Evolutionary conservation across 495 filamentous ascomycete genomes (phyloP).

Genomic region (Penicillium desertorum): DNA sequence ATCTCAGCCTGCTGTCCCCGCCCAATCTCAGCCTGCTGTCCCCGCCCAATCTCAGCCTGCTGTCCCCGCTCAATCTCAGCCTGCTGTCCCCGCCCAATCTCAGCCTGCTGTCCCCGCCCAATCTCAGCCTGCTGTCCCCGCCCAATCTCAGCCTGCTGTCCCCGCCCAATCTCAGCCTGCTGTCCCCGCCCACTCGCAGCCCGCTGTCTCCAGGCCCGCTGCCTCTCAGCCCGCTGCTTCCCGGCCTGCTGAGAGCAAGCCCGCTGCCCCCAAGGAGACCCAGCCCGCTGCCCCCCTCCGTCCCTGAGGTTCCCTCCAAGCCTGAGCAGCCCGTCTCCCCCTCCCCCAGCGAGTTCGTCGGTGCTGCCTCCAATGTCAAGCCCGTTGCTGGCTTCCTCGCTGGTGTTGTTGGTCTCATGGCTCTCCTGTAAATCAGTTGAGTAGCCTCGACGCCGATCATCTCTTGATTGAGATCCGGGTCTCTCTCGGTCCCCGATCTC

Average conservation of each 20-base stretch:
- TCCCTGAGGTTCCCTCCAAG: conserved; percentile 12
- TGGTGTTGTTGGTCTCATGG: conserved; percentile 42
- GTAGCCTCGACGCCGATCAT: conserved; percentile 1
- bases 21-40: neutral
- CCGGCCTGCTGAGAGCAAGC: conserved; percentile 1
- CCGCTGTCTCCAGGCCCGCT: conserved; percentile 5
- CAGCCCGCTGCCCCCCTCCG: conserved; percentile 10
- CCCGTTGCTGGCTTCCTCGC: conserved; percentile 40
- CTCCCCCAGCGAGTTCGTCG: conserved; percentile 28
- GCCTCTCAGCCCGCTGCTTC: conserved; percentile 5
- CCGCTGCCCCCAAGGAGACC: conserved; percentile 8
- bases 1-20: conserved; percentile 3
- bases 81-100: conserved; percentile 6
- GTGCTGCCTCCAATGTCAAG: conserved; percentile 37
- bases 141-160: conserved; percentile 7
- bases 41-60: conserved; percentile 10
- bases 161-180: neutral
- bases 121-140: neutral
- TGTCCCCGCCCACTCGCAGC: conserved; percentile 2
- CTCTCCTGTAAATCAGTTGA: conserved; percentile 38
- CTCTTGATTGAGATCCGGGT: neutral
- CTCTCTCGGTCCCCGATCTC: conserved; percentile 2
- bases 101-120: conserved; percentile 7
- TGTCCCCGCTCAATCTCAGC: neutral
- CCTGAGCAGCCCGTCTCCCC: conserved; percentile 19